Conservation (phyloP, 345 rosid species). For the Eucalyptus cloeziana region DNA sequence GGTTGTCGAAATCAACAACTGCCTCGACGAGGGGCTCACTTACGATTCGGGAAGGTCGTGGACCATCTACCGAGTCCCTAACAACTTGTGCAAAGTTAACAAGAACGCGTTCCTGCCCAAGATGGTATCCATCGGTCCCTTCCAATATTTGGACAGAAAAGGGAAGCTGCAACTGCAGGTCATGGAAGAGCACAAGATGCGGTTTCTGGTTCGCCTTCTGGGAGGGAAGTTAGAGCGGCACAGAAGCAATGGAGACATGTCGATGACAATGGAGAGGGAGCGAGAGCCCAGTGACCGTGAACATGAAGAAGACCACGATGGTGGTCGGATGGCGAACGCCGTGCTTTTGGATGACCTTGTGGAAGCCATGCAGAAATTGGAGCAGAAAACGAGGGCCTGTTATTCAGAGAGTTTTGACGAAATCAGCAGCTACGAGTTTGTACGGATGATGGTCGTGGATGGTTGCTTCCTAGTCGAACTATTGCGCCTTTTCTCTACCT, state of each 20-base stretch:
- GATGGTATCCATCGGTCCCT: neutral
- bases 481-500: neutral
- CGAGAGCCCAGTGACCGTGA: neutral
- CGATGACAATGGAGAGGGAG: neutral
- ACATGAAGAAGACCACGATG: neutral
- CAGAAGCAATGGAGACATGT: neutral
- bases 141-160: neutral
- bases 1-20: neutral
- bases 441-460: neutral
- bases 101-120: neutral
- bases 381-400: neutral
- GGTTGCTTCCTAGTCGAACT: constrained; percentile 3
- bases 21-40: neutral
- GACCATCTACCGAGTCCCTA: neutral
- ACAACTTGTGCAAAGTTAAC: neutral
- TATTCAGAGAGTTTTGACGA: neutral
- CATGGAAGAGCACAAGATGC: constrained; percentile 6
- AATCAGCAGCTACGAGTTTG: neutral
- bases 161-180: neutral
- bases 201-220: neutral
- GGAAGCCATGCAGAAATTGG: neutral
- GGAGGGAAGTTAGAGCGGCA: neutral
- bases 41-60: neutral
- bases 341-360: neutral
- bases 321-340: neutral